phyloP scores from a whole-genome alignment of 2,329 filamentous ascomycete genomes.

The Botrytis paeoniae region DNA sequence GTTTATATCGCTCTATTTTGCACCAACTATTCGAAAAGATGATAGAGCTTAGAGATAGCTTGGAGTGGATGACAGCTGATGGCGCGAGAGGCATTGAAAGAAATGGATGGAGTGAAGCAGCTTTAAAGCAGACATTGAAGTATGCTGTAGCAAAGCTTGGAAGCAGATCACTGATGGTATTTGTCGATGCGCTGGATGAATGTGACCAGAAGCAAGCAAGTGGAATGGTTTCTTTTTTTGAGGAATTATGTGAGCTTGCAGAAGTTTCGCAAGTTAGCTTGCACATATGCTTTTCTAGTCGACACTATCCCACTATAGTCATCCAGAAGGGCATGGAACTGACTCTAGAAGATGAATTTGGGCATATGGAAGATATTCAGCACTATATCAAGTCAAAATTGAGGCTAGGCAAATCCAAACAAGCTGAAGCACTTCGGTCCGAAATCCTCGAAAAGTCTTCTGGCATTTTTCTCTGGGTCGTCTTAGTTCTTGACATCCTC shows the following conservation, averaged over 20 bases:
- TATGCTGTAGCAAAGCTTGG: constrained; percentile 35
- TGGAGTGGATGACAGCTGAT: constrained; percentile 32
- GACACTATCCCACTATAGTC: constrained; percentile 33
- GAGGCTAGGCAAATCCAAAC: constrained; percentile 23
- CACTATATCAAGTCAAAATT: constrained; percentile 33
- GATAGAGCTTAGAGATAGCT: constrained; percentile 37
- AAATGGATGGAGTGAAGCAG: constrained; percentile 34
- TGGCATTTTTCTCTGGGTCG: constrained; percentile 30
- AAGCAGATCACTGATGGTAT: constrained; percentile 34
- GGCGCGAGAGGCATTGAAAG: constrained; percentile 26
- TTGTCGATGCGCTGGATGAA: constrained; percentile 35
- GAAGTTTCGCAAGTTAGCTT: constrained; percentile 20
- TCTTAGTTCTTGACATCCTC: constrained; percentile 39
- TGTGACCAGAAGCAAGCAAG: constrained; percentile 22
- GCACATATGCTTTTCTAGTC: constrained; percentile 35
- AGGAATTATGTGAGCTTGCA: constrained; percentile 24
- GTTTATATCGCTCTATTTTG: constrained; percentile 52
- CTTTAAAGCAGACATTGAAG: constrained; percentile 30
- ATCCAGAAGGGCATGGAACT: constrained; percentile 30
- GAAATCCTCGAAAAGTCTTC: constrained; percentile 26
- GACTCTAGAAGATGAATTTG: constrained; percentile 31
- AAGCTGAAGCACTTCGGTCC: constrained; percentile 21
- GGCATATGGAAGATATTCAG: constrained; percentile 35
- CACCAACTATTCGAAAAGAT: constrained; percentile 43
- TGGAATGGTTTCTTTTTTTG: constrained; percentile 28